Evolutionary conservation across 1,284 basidiomycete genomes (phyloP).

Genomic region (Exobasidium cylindrosporum): DNA sequence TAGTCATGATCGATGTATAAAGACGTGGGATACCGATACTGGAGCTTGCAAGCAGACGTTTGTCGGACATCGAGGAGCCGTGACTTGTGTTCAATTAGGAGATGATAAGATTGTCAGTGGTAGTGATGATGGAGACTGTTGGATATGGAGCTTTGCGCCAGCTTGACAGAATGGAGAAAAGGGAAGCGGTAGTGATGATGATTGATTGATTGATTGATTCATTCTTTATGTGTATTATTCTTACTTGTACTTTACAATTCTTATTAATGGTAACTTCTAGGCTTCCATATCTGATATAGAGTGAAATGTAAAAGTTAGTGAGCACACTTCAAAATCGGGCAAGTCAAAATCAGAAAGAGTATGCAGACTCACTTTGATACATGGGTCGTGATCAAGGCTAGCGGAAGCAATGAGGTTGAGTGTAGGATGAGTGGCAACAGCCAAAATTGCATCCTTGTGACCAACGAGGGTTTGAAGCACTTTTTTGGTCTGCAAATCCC

Average conservation of each 20-base stretch:
- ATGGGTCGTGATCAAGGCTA: conserved; percentile 33
- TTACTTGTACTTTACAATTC: too few species aligned
- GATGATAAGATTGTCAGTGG: conserved; percentile 96
- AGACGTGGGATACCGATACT: conserved; percentile 87
- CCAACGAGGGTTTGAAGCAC: conserved; percentile 53
- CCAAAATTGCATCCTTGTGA: conserved; percentile 5
- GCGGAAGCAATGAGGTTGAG: conserved; percentile 36
- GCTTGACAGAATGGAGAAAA: neutral
- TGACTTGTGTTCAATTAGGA: conserved; percentile 82
- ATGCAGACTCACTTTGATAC: conserved; percentile 22
- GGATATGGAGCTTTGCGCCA: conserved; percentile 46
- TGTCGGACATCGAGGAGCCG: conserved; percentile 88
- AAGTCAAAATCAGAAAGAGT: too few species aligned
- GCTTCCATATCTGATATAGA: too few species aligned
- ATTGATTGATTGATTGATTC: too few species aligned
- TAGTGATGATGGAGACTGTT: conserved; percentile 77
- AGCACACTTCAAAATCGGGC: too few species aligned
- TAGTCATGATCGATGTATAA: conserved; percentile 84
- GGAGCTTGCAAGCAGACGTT: conserved; percentile 83
- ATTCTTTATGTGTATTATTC: too few species aligned
- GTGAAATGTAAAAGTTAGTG: too few species aligned
- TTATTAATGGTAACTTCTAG: too few species aligned
- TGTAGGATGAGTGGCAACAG: conserved; percentile 32
- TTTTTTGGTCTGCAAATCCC: conserved; percentile 82
- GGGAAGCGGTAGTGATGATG: too few species aligned